Conservation (phyloP, 192 early-diverging fungal species). For the Chytriomyces confervae region DNA sequence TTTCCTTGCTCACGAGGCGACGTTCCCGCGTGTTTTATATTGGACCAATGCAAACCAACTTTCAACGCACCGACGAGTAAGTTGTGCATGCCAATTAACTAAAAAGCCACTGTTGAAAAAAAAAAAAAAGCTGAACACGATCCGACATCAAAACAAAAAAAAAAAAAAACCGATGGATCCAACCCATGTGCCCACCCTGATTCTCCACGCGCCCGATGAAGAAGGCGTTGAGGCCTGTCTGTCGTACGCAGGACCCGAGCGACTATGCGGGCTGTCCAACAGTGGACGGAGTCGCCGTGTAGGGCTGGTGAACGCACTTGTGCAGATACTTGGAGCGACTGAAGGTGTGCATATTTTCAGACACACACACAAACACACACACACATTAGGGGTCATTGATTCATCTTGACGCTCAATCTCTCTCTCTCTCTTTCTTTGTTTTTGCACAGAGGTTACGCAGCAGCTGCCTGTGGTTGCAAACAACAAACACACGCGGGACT, state of each 20-base stretch:
- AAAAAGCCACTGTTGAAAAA: too few relatives aligned
- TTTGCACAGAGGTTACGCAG: conserved; percentile 7
- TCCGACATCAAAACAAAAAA: too few relatives aligned
- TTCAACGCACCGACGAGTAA: too few relatives aligned
- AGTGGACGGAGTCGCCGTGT: background rate
- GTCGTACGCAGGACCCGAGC: conserved; percentile 29
- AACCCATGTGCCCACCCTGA: background rate
- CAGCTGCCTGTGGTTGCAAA: conserved; percentile 18
- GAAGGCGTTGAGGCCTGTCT: conserved; percentile 16
- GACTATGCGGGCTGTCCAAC: conserved; percentile 17
- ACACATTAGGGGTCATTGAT: background rate
- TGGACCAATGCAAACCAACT: too few relatives aligned
- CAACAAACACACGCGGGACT: conserved; percentile 5
- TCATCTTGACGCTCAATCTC: background rate
- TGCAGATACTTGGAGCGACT: conserved; percentile 18
- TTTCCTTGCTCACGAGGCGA: too few relatives aligned
- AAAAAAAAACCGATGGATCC: too few relatives aligned
- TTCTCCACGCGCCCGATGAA: conserved; percentile 29
- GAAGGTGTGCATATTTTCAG: background rate
- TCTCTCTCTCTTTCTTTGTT: background rate
- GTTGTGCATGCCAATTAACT: too few relatives aligned
- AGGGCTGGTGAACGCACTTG: conserved; percentile 2
- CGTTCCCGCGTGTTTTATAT: too few relatives aligned
- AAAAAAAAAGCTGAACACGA: too few relatives aligned
- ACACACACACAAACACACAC: background rate